These are phyloP conservation scores for Zygotorulaspora mrakii DNA, from an alignment of 1,139 yeast genomes.

Conservation along the genomic window DNA sequence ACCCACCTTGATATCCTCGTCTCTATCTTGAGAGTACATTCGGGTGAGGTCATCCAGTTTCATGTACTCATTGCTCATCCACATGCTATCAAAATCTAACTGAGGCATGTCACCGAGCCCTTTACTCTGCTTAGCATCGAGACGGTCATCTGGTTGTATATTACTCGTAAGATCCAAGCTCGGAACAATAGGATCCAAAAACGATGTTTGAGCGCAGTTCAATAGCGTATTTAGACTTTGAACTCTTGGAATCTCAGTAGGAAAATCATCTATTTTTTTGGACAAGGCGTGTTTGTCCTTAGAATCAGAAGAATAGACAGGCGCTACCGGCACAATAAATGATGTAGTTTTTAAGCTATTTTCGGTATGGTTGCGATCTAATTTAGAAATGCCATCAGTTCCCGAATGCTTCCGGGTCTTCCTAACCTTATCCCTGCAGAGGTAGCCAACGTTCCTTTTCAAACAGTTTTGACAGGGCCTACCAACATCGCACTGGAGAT, in stretches of 20 bases:
- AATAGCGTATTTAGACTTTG: constrained; percentile 16
- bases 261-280: too few relatives aligned
- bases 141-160: background rate
- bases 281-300: too few relatives aligned
- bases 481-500: constrained; percentile 56
- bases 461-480: constrained; percentile 70
- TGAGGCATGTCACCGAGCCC: background rate
- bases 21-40: constrained; percentile 5
- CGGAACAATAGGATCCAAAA: constrained; percentile 10
- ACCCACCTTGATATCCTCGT: background rate
- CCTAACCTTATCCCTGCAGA: constrained; percentile 58
- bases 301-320: too few relatives aligned
- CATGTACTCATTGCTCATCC: constrained; percentile 51
- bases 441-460: constrained; percentile 52
- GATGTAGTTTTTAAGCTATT: too few relatives aligned
- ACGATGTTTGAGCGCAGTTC: constrained; percentile 9
- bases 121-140: background rate
- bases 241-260: too few relatives aligned
- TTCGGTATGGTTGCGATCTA: too few relatives aligned
- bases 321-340: too few relatives aligned
- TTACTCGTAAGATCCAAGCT: constrained; percentile 3
- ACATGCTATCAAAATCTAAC: constrained; percentile 25
- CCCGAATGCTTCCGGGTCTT: constrained; percentile 41
- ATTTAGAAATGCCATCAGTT: too few relatives aligned
- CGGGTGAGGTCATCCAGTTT: constrained; percentile 55